A percentile compares a stretch with the other conserved stretches of the same genome.
These are phyloP conservation scores for Dactylonectria estremocensis DNA, from an alignment of 2,329 filamentous ascomycete species.

Conservation along the genomic window DNA sequence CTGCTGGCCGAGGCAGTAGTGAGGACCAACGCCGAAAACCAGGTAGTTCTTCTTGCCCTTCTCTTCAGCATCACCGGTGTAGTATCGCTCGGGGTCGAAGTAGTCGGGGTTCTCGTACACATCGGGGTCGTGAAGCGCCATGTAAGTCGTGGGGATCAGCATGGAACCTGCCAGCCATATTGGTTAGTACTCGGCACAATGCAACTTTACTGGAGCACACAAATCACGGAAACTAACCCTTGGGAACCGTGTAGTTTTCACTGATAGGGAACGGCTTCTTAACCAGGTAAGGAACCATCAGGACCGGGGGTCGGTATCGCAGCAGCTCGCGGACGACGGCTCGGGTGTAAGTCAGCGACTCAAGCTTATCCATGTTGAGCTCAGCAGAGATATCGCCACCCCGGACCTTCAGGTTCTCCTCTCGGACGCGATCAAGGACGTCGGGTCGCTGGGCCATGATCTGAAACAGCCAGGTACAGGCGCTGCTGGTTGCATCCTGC, in stretches of 20 bases:
- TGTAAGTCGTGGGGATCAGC: slow-evolving; percentile 93
- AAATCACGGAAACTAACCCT: slow-evolving; percentile 69
- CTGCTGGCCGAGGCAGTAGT: slow-evolving; percentile 95
- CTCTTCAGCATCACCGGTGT: slow-evolving; percentile 88
- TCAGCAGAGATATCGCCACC: slow-evolving; percentile 80
- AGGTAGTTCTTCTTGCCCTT: slow-evolving; percentile 94
- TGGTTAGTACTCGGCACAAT: slow-evolving; percentile 34
- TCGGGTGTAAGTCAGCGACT: slow-evolving; percentile 90
- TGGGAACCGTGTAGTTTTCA: slow-evolving; percentile 89
- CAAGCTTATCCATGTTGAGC: slow-evolving; percentile 87
- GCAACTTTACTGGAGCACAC: background rate
- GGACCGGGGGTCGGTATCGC: slow-evolving; percentile 93
- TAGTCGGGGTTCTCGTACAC: slow-evolving; percentile 91
- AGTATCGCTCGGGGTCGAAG: slow-evolving; percentile 94
- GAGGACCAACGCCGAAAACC: slow-evolving; percentile 94
- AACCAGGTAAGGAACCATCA: slow-evolving; percentile 95
- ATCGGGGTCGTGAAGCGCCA: slow-evolving; percentile 92
- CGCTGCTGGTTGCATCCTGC: slow-evolving; percentile 96
- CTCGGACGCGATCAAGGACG: slow-evolving; percentile 88
- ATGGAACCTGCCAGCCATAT: slow-evolving; percentile 75
- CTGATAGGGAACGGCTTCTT: slow-evolving; percentile 97
- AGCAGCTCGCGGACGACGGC: slow-evolving; percentile 93
- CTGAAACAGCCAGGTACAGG: slow-evolving; percentile 96
- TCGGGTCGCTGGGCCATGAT: slow-evolving; percentile 95
- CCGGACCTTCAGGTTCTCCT: slow-evolving; percentile 87